These are phyloP conservation scores for Alloteropsis semialata DNA, from an alignment of 176 grass and related monocot genomes.

Conservation along the genomic window DNA sequence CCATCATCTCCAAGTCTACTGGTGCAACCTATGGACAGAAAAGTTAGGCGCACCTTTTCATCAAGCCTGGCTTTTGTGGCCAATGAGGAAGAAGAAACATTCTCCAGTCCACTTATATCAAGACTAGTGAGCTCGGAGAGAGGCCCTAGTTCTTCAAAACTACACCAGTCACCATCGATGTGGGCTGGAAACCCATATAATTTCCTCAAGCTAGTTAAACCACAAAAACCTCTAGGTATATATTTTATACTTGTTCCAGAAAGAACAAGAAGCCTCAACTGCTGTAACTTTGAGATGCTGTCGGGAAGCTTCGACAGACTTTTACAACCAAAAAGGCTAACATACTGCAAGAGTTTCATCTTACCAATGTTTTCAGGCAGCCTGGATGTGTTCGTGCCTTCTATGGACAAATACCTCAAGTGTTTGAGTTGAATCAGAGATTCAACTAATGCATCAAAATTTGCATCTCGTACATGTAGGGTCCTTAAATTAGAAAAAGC, in stretches of 20 bases:
- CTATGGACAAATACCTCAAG: not conserved
- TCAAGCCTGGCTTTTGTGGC: not conserved
- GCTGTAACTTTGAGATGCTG: not conserved
- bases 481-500: not conserved
- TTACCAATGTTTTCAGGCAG: not conserved
- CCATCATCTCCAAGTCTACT: not conserved
- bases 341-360: not conserved
- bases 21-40: not conserved
- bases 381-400: not conserved
- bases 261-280: not conserved
- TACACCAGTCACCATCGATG: too few relatives aligned
- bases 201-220: too few relatives aligned
- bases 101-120: too few relatives aligned
- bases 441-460: not conserved
- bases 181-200: too few relatives aligned
- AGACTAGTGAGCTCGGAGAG: too few relatives aligned
- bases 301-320: not conserved
- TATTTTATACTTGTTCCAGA: too few relatives aligned
- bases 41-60: not conserved
- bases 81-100: too few relatives aligned
- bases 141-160: too few relatives aligned
- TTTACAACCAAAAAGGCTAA: not conserved
- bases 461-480: not conserved
- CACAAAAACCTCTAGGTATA: too few relatives aligned
- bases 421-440: not conserved